These are phyloP conservation scores for Erucastrum elatum DNA, from an alignment of 345 rosid genomes.

Conservation along the genomic window DNA sequence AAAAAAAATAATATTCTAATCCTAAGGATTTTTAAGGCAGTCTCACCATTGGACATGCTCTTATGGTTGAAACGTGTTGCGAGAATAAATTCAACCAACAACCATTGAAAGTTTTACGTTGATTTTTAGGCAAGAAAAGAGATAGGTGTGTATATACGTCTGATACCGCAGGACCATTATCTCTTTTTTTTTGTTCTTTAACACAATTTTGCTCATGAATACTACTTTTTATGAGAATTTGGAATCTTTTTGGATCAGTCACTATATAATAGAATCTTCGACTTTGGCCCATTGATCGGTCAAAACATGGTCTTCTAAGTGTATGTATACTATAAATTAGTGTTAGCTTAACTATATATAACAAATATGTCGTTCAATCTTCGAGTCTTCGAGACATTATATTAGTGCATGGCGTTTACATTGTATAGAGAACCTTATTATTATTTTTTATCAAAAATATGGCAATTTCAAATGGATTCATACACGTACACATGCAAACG, in stretches of 20 bases:
- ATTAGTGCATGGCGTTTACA: background rate
- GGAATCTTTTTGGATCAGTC: conserved; percentile 22
- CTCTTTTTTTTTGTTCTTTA: conserved; percentile 8
- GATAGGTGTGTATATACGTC: conserved; percentile 33
- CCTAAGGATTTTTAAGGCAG: too few relatives aligned
- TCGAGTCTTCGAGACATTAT: background rate
- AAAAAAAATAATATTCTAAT: too few relatives aligned
- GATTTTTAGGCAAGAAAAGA: conserved; percentile 16
- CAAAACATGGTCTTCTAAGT: conserved; percentile 31
- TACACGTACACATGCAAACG: background rate
- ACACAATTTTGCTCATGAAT: conserved; percentile 19
- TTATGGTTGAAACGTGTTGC: background rate
- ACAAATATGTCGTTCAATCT: background rate
- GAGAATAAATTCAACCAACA: conserved; percentile 8
- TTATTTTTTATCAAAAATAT: background rate
- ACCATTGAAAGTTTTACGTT: background rate
- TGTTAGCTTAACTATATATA: background rate
- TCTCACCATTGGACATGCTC: too few relatives aligned
- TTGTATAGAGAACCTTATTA: background rate
- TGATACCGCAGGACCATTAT: conserved; percentile 38
- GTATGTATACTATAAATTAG: background rate
- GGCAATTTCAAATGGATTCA: background rate
- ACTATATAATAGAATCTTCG: conserved; percentile 28
- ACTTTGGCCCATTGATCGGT: conserved; percentile 38
- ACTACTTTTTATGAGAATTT: conserved; percentile 16